Conservation (phyloP, 805 yeast species). For the Metschnikowia chrysomelidarum region DNA sequence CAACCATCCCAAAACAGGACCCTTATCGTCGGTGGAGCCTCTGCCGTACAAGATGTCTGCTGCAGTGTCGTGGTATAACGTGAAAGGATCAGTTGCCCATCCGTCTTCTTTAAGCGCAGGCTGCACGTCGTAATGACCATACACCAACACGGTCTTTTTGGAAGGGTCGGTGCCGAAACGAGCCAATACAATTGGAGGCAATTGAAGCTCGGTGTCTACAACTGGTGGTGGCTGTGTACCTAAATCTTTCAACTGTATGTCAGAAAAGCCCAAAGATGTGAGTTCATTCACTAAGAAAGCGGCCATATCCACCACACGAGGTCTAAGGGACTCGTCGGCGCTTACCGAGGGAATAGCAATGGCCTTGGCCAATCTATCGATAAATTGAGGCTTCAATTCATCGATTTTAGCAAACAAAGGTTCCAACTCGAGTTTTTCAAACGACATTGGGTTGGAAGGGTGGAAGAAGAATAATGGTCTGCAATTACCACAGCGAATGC, state of each 20-base stretch:
- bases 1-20: slow-evolving; percentile 97
- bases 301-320: slow-evolving; percentile 87
- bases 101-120: slow-evolving; percentile 94
- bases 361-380: slow-evolving; percentile 73
- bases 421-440: slow-evolving; percentile 40
- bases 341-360: slow-evolving; percentile 95
- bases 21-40: slow-evolving; percentile 97
- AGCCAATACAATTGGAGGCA: slow-evolving; percentile 95
- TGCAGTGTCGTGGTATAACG: slow-evolving; percentile 55
- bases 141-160: slow-evolving; percentile 86
- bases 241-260: slow-evolving; percentile 75
- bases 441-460: slow-evolving; percentile 34
- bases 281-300: slow-evolving; percentile 73
- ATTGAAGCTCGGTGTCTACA: slow-evolving; percentile 56
- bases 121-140: slow-evolving; percentile 98
- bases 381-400: slow-evolving; percentile 71
- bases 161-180: slow-evolving; percentile 77
- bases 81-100: slow-evolving; percentile 92
- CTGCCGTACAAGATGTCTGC: slow-evolving; percentile 79
- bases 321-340: slow-evolving; percentile 83
- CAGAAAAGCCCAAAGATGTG: slow-evolving; percentile 70
- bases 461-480: too few relatives aligned
- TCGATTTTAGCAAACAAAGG: slow-evolving; percentile 63
- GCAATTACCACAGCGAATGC: too few relatives aligned
- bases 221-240: slow-evolving; percentile 94